Evolutionary conservation across 164 flowering plant genomes (phyloP).

Genomic region (Platanus orientalis): DNA sequence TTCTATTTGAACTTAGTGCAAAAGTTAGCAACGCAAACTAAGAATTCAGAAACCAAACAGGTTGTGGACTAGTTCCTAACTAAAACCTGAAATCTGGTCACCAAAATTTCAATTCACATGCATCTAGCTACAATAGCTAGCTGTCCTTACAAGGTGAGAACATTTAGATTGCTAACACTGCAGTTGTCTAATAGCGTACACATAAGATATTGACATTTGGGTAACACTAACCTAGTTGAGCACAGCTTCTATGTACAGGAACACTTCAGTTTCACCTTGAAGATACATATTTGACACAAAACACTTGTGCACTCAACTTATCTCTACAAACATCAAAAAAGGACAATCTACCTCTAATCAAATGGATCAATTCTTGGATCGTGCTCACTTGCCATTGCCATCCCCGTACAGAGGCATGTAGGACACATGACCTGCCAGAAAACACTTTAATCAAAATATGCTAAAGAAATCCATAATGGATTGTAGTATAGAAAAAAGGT

Average conservation of each 20-base stretch:
- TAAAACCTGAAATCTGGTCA: too few species aligned
- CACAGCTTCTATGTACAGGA: neutral
- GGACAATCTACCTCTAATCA: conserved; percentile 40
- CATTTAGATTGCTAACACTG: neutral
- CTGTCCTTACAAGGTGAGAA: too few species aligned
- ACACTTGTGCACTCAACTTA: neutral
- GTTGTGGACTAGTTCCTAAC: too few species aligned
- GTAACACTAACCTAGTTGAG: too few species aligned
- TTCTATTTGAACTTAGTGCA: too few species aligned
- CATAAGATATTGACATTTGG: neutral
- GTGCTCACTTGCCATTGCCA: conserved; percentile 99
- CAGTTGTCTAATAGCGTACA: neutral
- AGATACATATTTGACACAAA: neutral
- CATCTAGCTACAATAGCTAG: too few species aligned
- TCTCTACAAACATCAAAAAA: neutral
- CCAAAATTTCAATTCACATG: too few species aligned
- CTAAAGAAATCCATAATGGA: neutral
- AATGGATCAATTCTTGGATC: conserved; percentile 98
- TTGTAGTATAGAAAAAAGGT: too few species aligned
- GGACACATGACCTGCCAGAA: conserved; percentile 94
- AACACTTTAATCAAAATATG: neutral
- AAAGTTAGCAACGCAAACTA: too few species aligned
- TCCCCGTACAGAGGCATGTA: conserved; percentile 97
- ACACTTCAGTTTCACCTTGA: neutral
- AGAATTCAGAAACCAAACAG: too few species aligned